Evolutionary conservation across 257 asterid genomes (phyloP).

Genomic region (Phtheirospermum japonicum): DNA sequence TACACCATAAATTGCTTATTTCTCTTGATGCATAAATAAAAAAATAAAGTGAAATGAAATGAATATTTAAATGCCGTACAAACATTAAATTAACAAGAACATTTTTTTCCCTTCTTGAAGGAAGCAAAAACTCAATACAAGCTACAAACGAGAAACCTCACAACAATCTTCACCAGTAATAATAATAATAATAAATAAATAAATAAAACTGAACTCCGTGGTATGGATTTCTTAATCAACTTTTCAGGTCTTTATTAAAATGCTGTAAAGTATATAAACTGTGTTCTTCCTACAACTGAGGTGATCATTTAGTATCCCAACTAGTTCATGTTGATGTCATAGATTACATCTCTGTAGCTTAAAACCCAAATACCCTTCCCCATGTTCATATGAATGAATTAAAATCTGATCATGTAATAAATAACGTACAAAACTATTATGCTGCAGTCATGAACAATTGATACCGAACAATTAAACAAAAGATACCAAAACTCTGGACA

Average conservation of each 20-base stretch:
- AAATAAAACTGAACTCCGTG: too few species aligned
- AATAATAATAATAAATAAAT: not conserved
- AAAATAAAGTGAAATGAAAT: not conserved
- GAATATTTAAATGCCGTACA: not conserved
- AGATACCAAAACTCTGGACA: not conserved
- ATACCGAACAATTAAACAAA: not conserved
- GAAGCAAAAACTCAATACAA: not conserved
- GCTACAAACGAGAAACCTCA: not conserved
- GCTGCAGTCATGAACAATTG: not conserved
- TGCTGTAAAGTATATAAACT: constrained; percentile 5
- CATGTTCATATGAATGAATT: constrained; percentile 4
- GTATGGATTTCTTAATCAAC: not conserved
- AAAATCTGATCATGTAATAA: not conserved
- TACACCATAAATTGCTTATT: not conserved
- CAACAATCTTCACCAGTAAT: constrained; percentile 4
- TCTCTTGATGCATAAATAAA: constrained; percentile 4
- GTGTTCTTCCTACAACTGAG: not conserved
- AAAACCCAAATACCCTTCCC: not conserved
- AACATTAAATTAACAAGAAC: not conserved
- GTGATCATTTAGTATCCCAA: not conserved
- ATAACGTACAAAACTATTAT: not conserved
- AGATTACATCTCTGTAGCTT: not conserved
- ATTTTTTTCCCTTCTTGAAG: not conserved
- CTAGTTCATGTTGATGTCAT: constrained; percentile 5
- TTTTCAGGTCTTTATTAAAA: not conserved